Conservation (phyloP, 257 asterid genomes). For the Marsdenia floribunda region DNA sequence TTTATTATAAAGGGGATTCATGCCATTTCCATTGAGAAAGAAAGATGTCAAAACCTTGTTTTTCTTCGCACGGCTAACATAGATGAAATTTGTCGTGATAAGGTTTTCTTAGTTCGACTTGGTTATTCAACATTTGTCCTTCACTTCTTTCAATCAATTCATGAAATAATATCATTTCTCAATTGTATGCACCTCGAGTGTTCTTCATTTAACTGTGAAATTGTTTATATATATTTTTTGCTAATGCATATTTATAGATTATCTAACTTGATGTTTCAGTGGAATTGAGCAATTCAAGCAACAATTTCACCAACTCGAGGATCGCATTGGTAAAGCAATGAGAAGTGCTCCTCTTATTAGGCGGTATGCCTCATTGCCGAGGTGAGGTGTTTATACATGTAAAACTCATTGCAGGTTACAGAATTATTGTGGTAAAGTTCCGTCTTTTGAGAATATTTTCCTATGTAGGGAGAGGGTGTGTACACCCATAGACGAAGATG, state of each 20-base stretch:
- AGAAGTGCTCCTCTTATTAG: slow-evolving; percentile 57
- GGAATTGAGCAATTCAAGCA: slow-evolving; percentile 90
- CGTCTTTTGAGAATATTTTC: not conserved
- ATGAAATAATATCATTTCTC: not conserved
- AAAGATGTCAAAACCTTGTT: not conserved
- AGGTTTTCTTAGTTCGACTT: not conserved
- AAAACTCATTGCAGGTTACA: not conserved
- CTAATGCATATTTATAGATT: not conserved
- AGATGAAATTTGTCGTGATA: too few species aligned
- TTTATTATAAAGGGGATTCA: not conserved
- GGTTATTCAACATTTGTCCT: not conserved
- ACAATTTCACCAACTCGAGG: slow-evolving; percentile 83
- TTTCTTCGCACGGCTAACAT: not conserved
- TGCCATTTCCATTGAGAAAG: not conserved
- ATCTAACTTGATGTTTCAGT: slow-evolving; percentile 32
- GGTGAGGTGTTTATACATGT: slow-evolving; percentile 34
- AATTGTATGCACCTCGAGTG: not conserved
- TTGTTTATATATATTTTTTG: not conserved
- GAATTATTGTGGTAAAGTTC: not conserved
- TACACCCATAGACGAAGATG: slow-evolving; percentile 63
- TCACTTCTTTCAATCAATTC: not conserved
- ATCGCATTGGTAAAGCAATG: slow-evolving; percentile 50
- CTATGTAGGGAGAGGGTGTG: slow-evolving; percentile 75
- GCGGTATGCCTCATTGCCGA: slow-evolving; percentile 87
- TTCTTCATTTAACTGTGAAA: not conserved